Percentiles rank a stretch among this genome's conserved stretches.
phyloP scores from a whole-genome alignment of 1,284 basidiomycete genomes.

The Malassezia arunalokei region DNA sequence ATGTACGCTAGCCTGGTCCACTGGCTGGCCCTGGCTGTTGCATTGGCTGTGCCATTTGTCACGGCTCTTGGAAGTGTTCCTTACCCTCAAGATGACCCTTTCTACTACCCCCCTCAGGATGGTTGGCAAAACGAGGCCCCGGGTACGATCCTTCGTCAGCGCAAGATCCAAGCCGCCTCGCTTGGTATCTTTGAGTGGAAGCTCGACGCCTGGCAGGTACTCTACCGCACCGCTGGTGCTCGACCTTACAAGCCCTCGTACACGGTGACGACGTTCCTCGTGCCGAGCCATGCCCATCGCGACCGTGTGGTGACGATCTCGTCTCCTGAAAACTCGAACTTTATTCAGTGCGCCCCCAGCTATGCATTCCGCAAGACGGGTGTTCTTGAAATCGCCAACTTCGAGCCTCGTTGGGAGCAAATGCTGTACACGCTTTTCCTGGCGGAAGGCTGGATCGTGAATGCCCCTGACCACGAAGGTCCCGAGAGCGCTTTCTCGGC shows the following conservation, averaged over 20 bases:
- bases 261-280: slow-evolving; percentile 27
- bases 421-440: slow-evolving; percentile 28
- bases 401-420: slow-evolving; percentile 24
- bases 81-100: slow-evolving; percentile 13
- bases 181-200: slow-evolving; percentile 17
- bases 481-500: slow-evolving; percentile 22
- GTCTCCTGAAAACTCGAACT: slow-evolving; percentile 25
- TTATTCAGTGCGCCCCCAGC: slow-evolving; percentile 25
- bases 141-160: slow-evolving; percentile 25
- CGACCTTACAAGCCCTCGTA: slow-evolving; percentile 4
- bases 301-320: slow-evolving; percentile 4
- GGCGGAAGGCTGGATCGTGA: slow-evolving; percentile 35
- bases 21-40: slow-evolving; percentile 14
- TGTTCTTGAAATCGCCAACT: slow-evolving; percentile 20
- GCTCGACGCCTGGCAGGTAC: slow-evolving; percentile 20
- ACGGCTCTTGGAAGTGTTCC: slow-evolving; percentile 2
- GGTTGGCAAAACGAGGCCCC: slow-evolving; percentile 14
- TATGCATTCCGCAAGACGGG: slow-evolving; percentile 21
- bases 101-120: slow-evolving; percentile 13
- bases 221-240: slow-evolving; percentile 21
- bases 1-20: slow-evolving; percentile 12
- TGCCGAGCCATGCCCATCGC: slow-evolving; percentile 20
- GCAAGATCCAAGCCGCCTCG: slow-evolving; percentile 24
- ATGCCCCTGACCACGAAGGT: slow-evolving; percentile 34
- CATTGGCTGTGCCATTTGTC: slow-evolving; percentile 7